phyloP scores from a whole-genome alignment of 768 basidiomycete genomes.

The Pisolithus marmoratus region DNA sequence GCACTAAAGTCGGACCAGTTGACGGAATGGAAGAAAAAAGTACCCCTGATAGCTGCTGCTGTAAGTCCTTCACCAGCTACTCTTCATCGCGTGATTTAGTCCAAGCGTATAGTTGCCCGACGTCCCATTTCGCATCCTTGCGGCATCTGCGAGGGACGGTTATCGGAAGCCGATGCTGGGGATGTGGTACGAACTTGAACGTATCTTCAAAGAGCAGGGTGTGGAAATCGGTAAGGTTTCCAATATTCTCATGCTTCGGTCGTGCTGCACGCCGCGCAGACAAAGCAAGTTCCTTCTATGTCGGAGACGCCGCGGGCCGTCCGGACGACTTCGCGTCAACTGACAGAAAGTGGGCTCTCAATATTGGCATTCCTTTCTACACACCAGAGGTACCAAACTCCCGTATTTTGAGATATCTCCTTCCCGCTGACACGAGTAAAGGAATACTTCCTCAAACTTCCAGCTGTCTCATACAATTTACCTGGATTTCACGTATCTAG shows the following conservation, averaged over 20 bases:
- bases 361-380: constrained; percentile 64
- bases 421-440: constrained; percentile 25
- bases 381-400: constrained; percentile 69
- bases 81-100: background rate
- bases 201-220: constrained; percentile 50
- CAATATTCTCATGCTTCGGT: no score
- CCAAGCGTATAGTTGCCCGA: constrained; percentile 48
- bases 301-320: constrained; percentile 89
- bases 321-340: constrained; percentile 70
- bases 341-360: constrained; percentile 83
- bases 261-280: constrained; percentile 38
- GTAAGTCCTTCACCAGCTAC: constrained; percentile 30
- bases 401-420: background rate
- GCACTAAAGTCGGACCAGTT: constrained; percentile 42
- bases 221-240: constrained; percentile 55
- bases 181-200: constrained; percentile 74
- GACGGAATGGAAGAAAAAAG: constrained; percentile 72
- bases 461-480: constrained; percentile 39
- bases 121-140: constrained; percentile 74
- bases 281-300: constrained; percentile 60
- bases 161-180: constrained; percentile 86
- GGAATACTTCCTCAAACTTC: constrained; percentile 73
- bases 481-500: constrained; percentile 65
- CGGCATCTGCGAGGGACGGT: constrained; percentile 67
- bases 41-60: constrained; percentile 58